Evolutionary conservation across 2,329 filamentous ascomycete species (phyloP).

Genomic region (Ceratocystiopsis brevicomis): DNA sequence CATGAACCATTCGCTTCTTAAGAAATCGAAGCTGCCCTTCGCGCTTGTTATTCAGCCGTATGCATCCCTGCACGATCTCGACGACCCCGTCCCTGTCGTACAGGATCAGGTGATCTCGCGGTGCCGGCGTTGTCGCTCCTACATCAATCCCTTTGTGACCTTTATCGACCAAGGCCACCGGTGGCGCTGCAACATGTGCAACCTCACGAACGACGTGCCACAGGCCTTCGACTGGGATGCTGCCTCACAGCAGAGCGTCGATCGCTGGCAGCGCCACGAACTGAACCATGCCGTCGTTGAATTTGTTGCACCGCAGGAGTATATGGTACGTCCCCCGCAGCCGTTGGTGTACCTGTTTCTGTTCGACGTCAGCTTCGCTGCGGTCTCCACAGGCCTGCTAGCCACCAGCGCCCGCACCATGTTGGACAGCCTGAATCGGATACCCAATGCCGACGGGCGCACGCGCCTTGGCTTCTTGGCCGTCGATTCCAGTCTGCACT

Average conservation of each 20-base stretch:
- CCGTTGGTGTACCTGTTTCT: conserved; percentile 90
- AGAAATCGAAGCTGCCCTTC: conserved; percentile 92
- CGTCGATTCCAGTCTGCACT: conserved; percentile 85
- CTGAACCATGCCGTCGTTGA: conserved; percentile 94
- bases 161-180: conserved; percentile 94
- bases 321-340: conserved; percentile 95
- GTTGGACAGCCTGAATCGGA: conserved; percentile 81
- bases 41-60: conserved; percentile 94
- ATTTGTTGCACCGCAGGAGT: conserved; percentile 94
- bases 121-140: conserved; percentile 86
- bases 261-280: conserved; percentile 81
- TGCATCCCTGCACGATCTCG: conserved; percentile 74
- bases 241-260: conserved; percentile 72
- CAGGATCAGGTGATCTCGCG: conserved; percentile 95
- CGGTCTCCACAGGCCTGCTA: conserved; percentile 75
- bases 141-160: conserved; percentile 93
- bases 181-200: conserved; percentile 99
- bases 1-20: conserved; percentile 77
- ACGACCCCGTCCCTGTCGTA: conserved; percentile 78
- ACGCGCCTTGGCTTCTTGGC: conserved; percentile 90
- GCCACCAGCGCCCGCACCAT: conserved; percentile 89
- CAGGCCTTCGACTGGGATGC: conserved; percentile 98
- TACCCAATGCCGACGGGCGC: conserved; percentile 91
- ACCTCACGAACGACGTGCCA: conserved; percentile 95
- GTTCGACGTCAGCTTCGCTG: conserved; percentile 81